phyloP scores from a whole-genome alignment of 176 grass and related monocot species.

The Microstegium vimineum region DNA sequence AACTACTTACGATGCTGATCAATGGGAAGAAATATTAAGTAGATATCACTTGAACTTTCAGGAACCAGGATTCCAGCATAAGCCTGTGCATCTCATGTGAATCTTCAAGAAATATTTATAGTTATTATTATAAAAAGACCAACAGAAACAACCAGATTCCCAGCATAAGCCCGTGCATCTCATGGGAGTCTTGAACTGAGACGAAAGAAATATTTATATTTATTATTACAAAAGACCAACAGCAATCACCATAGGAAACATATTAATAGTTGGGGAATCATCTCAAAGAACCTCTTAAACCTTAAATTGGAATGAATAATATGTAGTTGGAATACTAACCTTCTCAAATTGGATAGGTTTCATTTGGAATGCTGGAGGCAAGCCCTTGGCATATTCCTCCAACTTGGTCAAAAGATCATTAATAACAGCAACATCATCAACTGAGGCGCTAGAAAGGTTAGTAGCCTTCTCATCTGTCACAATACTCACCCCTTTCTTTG shows the following conservation, averaged over 20 bases:
- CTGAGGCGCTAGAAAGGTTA: slow-evolving; percentile 44
- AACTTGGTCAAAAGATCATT: slow-evolving; percentile 62
- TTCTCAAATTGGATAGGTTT: slow-evolving; percentile 74
- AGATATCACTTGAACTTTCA: neutral
- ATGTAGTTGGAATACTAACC: slow-evolving; percentile 29
- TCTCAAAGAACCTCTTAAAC: neutral
- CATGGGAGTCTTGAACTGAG: neutral
- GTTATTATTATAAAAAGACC: too few relatives aligned
- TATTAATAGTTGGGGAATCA: neutral
- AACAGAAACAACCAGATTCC: neutral
- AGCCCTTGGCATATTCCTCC: slow-evolving; percentile 51
- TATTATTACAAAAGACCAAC: neutral
- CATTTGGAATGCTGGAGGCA: slow-evolving; percentile 65
- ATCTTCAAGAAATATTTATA: neutral
- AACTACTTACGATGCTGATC: neutral
- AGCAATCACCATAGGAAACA: neutral
- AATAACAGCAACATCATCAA: slow-evolving; percentile 68
- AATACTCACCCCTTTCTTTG: slow-evolving; percentile 61
- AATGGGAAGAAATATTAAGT: neutral
- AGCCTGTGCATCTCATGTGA: neutral
- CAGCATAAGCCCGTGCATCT: neutral
- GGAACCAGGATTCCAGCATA: neutral
- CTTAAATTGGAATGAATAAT: neutral
- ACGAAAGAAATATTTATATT: neutral
- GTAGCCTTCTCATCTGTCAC: slow-evolving; percentile 73